A percentile compares a stretch with the other conserved stretches of the same genome.
phyloP scores from a whole-genome alignment of 371 early-diverging fungal species.

The Zopfochytrium polystomum region DNA sequence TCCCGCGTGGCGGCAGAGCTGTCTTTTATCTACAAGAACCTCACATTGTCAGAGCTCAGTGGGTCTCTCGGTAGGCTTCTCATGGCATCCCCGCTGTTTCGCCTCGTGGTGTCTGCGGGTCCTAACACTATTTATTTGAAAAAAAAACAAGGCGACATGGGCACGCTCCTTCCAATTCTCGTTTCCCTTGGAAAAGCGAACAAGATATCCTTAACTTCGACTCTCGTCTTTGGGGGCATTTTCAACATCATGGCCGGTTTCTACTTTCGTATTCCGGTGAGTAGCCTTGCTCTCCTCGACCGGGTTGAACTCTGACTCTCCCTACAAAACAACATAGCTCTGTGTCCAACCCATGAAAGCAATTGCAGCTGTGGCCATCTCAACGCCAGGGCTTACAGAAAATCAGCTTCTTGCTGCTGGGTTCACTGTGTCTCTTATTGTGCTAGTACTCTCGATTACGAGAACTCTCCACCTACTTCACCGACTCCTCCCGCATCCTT shows the following conservation, averaged over 20 bases:
- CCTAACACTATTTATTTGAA: too few relatives aligned
- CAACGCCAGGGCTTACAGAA: slow-evolving; percentile 52
- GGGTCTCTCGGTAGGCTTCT: too few relatives aligned
- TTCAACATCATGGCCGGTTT: slow-evolving; percentile 83
- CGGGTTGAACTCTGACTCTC: not conserved
- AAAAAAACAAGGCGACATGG: slow-evolving; percentile 85
- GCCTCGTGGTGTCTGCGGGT: too few relatives aligned
- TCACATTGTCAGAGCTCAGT: too few relatives aligned
- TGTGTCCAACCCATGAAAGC: slow-evolving; percentile 56
- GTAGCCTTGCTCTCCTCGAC: slow-evolving; percentile 31
- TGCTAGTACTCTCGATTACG: slow-evolving; percentile 66
- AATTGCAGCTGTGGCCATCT: slow-evolving; percentile 73
- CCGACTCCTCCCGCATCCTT: slow-evolving; percentile 67
- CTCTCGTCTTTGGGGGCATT: slow-evolving; percentile 82
- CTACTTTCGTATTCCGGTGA: slow-evolving; percentile 77
- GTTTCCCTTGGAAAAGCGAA: slow-evolving; percentile 71
- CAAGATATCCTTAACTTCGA: slow-evolving; percentile 74
- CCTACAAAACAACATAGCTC: slow-evolving; percentile 13
- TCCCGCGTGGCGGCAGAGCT: too few relatives aligned
- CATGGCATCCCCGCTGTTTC: too few relatives aligned
- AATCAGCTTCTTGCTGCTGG: slow-evolving; percentile 79
- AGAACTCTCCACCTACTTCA: slow-evolving; percentile 69
- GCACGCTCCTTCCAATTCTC: slow-evolving; percentile 84
- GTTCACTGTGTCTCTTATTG: slow-evolving; percentile 62
- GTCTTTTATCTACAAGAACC: too few relatives aligned